A percentile compares a stretch with the other conserved stretches of the same genome.
Evolutionary conservation across 2,329 filamentous ascomycete genomes (phyloP).

Genomic region (Cladosporium colombiae): DNA sequence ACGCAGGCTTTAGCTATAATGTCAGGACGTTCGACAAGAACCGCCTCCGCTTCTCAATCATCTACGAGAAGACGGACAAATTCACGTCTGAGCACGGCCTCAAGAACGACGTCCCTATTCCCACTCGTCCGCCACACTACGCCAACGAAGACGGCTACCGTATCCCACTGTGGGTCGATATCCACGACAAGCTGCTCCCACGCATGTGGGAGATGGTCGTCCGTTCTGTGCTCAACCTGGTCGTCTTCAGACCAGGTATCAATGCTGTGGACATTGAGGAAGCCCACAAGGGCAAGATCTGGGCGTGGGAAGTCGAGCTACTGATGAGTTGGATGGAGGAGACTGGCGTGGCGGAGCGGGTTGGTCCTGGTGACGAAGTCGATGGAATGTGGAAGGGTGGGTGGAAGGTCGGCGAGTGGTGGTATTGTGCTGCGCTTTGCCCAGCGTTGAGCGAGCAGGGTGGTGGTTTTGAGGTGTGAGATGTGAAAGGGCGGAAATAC

Average conservation of each 20-base stretch:
- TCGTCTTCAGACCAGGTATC: constrained; percentile 64
- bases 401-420: constrained; percentile 62
- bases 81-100: constrained; percentile 61
- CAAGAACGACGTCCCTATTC: constrained; percentile 43
- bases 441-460: constrained; percentile 3
- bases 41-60: constrained; percentile 65
- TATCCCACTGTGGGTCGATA: constrained; percentile 71
- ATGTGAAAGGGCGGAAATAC: neutral
- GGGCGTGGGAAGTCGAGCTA: constrained; percentile 63
- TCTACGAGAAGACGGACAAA: constrained; percentile 57
- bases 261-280: constrained; percentile 55
- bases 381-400: constrained; percentile 35
- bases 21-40: constrained; percentile 67
- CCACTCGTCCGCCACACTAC: constrained; percentile 19
- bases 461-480: neutral
- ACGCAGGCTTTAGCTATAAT: constrained; percentile 70
- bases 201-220: constrained; percentile 66
- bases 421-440: constrained; percentile 55
- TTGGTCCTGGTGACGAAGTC: constrained; percentile 42
- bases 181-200: constrained; percentile 62
- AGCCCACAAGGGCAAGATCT: constrained; percentile 59
- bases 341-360: constrained; percentile 53
- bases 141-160: constrained; percentile 31
- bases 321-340: constrained; percentile 61
- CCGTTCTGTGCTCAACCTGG: constrained; percentile 61